Base-by-base conservation (phyloP, 225 moss, liverwort and hornwort genomes). In the Rhytidiadelphus loreus region DNA sequence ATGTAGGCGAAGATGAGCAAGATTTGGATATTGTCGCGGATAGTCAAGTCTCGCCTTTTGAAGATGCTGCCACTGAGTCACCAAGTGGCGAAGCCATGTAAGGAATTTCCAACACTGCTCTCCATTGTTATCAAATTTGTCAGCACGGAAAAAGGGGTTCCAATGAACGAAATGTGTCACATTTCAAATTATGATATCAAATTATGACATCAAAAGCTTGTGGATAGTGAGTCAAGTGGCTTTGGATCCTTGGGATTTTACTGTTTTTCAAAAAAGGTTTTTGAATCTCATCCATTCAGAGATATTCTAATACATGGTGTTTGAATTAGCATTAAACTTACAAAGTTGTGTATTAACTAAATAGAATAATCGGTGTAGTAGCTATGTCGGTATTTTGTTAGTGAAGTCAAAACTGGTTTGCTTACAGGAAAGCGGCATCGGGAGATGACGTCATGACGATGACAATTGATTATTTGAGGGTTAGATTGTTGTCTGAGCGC, bases 361-460 rank as follows among this genome's bases (percentile, higher is more conserved):
- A 69, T 41, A 83, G 83, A 56, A 30, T 55, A 55, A 56, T 55
- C 22, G 9, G 39, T 82, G 87, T 86, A 62, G 60, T 37, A 71
- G 16, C 66, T 83, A 25, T 65, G 65, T 77, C 16, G 29, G 64
- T 33, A 13, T 28, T 80, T 46, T 80, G 58, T 44, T 44, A 87
- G 17, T n/a, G 60, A 81, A 29, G 69, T 78, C 46, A 84, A 35
- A 69, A 26, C 29, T 88, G 69, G 66, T 81, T 84, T 83, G 72
- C 61, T 85, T 71, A 44, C 84, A 94, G 94, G 89, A 91, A 88
- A 86, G 75, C 86, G 62, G 87, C 89, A 46, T 65, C 91, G 80
- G 92, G 91, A 56, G 94, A 92, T 26, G 91, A 92, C 80, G 92
- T 92, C 73, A 91, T 92, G 92, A 90, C 91, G 53, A 92, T 92